Conservation (phyloP, 192 early-diverging fungal species). For the Gonapodya prolifera region DNA sequence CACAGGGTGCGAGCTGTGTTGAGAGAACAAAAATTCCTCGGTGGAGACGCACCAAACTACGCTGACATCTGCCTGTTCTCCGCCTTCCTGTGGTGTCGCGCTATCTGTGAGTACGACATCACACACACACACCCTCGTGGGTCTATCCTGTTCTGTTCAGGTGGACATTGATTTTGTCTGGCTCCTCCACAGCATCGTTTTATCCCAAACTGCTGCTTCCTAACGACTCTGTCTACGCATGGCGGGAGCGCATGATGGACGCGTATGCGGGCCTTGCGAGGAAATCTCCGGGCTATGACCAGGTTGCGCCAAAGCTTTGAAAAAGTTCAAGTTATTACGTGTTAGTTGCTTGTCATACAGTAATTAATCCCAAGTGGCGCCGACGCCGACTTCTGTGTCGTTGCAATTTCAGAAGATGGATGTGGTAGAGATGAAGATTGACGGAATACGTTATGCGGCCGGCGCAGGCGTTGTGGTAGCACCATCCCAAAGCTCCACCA, state of each 20-base stretch:
- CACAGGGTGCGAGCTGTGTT: background rate
- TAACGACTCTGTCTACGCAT: background rate
- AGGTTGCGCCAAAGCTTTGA: background rate
- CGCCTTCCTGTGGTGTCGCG: background rate
- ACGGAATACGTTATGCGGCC: too few relatives aligned
- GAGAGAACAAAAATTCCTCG: background rate
- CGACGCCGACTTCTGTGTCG: background rate
- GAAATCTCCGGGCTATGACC: background rate
- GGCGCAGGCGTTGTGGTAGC: too few relatives aligned
- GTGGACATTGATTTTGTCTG: too few relatives aligned
- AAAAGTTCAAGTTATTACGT: background rate
- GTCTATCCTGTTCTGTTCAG: too few relatives aligned
- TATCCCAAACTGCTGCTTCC: background rate
- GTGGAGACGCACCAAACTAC: background rate
- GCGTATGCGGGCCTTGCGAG: background rate
- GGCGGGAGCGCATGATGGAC: background rate
- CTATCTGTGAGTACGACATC: background rate
- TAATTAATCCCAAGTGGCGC: background rate
- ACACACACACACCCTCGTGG: background rate
- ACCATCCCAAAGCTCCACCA: background rate
- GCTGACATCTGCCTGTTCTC: background rate
- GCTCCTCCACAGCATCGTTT: background rate
- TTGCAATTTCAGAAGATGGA: too few relatives aligned
- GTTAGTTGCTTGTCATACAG: background rate
- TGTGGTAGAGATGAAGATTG: too few relatives aligned